Percentiles rank a stretch among this genome's conserved stretches.
Conservation (phyloP, 1,284 basidiomycete species). For the Cutaneotrichosporon sp. region DNA sequence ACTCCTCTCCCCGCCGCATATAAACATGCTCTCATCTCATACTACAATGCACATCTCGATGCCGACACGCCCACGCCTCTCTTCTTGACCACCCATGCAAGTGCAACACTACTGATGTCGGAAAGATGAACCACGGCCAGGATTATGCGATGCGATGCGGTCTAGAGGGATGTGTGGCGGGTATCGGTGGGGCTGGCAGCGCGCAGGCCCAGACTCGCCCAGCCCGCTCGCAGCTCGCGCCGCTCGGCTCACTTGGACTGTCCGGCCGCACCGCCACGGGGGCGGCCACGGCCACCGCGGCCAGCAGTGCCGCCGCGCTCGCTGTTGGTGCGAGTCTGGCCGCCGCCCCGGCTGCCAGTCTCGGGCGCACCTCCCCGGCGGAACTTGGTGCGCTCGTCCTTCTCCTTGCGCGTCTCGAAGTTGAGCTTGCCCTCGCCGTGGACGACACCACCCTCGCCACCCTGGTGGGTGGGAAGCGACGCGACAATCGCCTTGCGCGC, state of each 20-base stretch:
- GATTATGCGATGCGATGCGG: constrained; percentile 8
- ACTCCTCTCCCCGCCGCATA: neutral
- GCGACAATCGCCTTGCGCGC: constrained; percentile 82
- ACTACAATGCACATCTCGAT: constrained; percentile 25
- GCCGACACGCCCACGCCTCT: constrained; percentile 5
- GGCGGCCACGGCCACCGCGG: constrained; percentile 22
- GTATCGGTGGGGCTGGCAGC: neutral
- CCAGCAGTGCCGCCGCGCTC: constrained; percentile 9
- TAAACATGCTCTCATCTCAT: constrained; percentile 21
- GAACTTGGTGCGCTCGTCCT: constrained; percentile 62
- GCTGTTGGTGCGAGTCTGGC: constrained; percentile 11
- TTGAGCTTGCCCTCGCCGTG: constrained; percentile 63
- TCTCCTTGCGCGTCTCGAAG: constrained; percentile 88
- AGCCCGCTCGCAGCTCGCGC: neutral
- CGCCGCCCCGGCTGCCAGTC: constrained; percentile 13
- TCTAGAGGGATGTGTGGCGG: constrained; percentile 6
- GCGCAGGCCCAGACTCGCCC: constrained; percentile 2
- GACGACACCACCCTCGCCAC: constrained; percentile 86
- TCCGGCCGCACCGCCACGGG: constrained; percentile 22
- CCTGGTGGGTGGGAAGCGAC: constrained; percentile 64
- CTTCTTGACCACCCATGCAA: constrained; percentile 6
- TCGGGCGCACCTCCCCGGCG: constrained; percentile 21
- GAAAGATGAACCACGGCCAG: constrained; percentile 12
- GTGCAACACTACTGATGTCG: constrained; percentile 13
- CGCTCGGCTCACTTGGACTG: constrained; percentile 16